Conservation (phyloP, 2,329 filamentous ascomycete genomes). For the Calonectria hawksworthii region DNA sequence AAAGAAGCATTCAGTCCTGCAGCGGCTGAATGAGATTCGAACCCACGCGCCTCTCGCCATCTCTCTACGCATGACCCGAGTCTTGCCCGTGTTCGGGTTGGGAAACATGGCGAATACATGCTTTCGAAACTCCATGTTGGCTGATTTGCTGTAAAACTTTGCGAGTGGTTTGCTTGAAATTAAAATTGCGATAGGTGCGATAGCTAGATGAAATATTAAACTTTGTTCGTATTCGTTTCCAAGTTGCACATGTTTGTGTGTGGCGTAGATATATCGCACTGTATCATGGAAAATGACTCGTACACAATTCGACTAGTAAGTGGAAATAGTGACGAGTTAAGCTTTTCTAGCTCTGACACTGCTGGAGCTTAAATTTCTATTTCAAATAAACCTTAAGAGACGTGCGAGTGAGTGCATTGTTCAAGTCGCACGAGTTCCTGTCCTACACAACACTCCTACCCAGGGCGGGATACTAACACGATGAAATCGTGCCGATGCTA, state of each 20-base stretch:
- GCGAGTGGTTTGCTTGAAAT: neutral
- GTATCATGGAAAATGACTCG: neutral
- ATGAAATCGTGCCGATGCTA: no score
- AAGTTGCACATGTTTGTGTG: neutral
- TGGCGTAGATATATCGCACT: neutral
- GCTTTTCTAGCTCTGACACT: neutral
- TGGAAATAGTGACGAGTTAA: neutral
- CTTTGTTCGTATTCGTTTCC: neutral
- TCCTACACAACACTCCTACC: neutral
- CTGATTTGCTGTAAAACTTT: neutral
- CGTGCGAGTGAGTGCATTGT: neutral
- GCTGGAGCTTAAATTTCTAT: neutral
- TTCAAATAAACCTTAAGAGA: neutral
- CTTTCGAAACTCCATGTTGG: constrained; percentile 40
- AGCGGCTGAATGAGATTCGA: constrained; percentile 34
- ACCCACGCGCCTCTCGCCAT: constrained; percentile 36
- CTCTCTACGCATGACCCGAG: constrained; percentile 40
- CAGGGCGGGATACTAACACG: no score
- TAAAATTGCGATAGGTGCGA: neutral
- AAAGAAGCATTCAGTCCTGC: constrained; percentile 30
- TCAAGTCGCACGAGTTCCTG: neutral
- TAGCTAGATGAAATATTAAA: neutral
- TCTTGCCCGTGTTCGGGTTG: constrained; percentile 40
- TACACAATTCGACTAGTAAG: neutral
- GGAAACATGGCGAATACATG: constrained; percentile 43